Conservation (phyloP, 331 rosid genomes). For the Saraca asoca region DNA sequence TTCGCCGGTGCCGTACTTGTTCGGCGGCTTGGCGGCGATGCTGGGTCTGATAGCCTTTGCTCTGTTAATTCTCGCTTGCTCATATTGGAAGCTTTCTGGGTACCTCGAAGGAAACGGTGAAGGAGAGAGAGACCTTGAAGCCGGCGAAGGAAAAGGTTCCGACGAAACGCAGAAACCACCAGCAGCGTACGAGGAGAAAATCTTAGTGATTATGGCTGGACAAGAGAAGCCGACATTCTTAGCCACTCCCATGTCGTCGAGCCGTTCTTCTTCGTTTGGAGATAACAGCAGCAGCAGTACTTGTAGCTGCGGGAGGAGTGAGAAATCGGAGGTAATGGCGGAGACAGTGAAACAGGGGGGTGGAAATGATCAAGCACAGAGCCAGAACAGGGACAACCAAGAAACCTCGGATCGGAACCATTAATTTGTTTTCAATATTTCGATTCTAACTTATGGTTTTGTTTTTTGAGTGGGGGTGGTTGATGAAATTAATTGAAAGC, state of each 20-base stretch:
- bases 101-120: conserved; percentile 51
- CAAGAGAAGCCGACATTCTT: conserved; percentile 75
- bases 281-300: conserved; percentile 41
- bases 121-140: conserved; percentile 63
- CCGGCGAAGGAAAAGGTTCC: conserved; percentile 44
- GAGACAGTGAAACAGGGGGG: conserved; percentile 31
- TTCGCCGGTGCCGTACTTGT: conserved; percentile 91
- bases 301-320: conserved; percentile 48
- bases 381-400: conserved; percentile 25
- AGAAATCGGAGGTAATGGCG: conserved; percentile 39
- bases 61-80: conserved; percentile 91
- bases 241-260: conserved; percentile 74
- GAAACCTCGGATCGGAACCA: conserved; percentile 39
- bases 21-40: conserved; percentile 95
- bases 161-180: conserved; percentile 49
- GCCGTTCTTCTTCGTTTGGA: conserved; percentile 66
- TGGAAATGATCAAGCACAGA: conserved; percentile 20
- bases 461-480: conserved; percentile 7
- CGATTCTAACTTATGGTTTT: background rate
- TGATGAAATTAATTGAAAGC: conserved; percentile 16
- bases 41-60: conserved; percentile 96
- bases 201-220: conserved; percentile 92
- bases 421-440: conserved; percentile 6
- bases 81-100: conserved; percentile 94
- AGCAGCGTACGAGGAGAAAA: conserved; percentile 67